These are phyloP conservation scores for Chrysoporthe austroafricana DNA, from an alignment of 2,329 filamentous ascomycete genomes.

Conservation along the genomic window DNA sequence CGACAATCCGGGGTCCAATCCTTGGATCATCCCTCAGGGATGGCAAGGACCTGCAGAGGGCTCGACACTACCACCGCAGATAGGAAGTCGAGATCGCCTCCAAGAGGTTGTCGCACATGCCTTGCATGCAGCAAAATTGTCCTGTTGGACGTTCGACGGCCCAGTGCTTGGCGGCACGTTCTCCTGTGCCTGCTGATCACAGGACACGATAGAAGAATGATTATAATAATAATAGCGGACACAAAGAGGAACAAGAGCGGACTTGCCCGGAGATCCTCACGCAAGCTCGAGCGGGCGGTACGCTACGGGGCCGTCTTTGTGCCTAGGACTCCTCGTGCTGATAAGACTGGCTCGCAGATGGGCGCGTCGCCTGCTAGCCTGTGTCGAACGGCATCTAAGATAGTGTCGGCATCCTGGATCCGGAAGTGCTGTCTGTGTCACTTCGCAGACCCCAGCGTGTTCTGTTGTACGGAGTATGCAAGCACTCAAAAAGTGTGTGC, in stretches of 20 bases:
- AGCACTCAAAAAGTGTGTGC: conserved; percentile 17
- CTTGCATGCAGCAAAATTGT: neutral
- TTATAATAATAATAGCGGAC: too few relatives aligned
- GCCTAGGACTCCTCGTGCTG: neutral
- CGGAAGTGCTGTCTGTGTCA: conserved; percentile 10
- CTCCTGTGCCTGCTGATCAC: conserved; percentile 8
- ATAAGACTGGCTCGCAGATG: conserved; percentile 4
- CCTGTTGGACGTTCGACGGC: neutral
- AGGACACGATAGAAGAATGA: neutral
- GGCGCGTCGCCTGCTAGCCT: conserved; percentile 3
- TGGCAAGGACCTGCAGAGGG: conserved; percentile 1
- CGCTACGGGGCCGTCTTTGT: neutral
- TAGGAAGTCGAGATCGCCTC: neutral
- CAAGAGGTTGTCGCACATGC: neutral
- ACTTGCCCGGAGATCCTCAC: neutral
- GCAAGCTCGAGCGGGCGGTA: neutral
- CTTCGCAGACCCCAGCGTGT: neutral
- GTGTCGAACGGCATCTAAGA: conserved; percentile 4
- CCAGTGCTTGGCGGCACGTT: neutral
- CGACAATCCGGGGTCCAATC: conserved; percentile 14
- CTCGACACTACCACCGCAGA: neutral
- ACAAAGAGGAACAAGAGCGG: neutral
- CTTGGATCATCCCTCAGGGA: neutral
- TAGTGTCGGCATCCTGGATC: conserved; percentile 7
- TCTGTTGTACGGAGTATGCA: conserved; percentile 15